Evolutionary conservation across 805 yeast species (phyloP).

Genomic region (Kockiozyma suomiensis): DNA sequence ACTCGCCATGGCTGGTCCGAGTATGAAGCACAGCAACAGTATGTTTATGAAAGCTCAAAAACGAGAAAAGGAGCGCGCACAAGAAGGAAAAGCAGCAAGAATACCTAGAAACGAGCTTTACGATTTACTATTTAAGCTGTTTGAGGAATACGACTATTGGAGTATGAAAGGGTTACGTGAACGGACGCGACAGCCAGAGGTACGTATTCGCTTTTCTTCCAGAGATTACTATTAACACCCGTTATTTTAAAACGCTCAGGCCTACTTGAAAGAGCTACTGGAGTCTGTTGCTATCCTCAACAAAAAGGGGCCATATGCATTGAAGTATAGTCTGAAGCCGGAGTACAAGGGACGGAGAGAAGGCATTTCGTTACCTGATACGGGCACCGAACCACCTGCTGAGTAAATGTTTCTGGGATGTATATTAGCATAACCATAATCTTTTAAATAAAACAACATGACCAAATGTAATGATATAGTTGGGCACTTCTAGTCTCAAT

Average conservation of each 20-base stretch:
- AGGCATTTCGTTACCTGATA: background rate
- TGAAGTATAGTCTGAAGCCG: constrained; percentile 84
- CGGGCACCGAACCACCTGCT: background rate
- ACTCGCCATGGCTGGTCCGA: constrained; percentile 83
- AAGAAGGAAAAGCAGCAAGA: constrained; percentile 87
- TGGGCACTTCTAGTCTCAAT: too few species aligned
- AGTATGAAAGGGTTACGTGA: constrained; percentile 90
- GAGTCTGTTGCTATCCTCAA: constrained; percentile 87
- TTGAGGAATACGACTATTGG: constrained; percentile 97
- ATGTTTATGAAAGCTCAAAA: constrained; percentile 57
- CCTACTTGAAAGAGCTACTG: constrained; percentile 80
- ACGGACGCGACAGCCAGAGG: constrained; percentile 92
- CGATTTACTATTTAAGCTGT: constrained; percentile 82
- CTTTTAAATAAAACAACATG: too few species aligned
- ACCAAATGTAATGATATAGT: too few species aligned
- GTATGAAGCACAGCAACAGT: constrained; percentile 69
- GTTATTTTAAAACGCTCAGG: too few species aligned
- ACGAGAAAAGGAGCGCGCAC: constrained; percentile 39
- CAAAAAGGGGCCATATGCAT: constrained; percentile 94
- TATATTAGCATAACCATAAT: background rate
- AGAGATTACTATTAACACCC: background rate
- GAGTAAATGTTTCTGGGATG: background rate
- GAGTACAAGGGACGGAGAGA: constrained; percentile 64
- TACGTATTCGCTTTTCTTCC: constrained; percentile 8
- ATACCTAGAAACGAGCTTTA: constrained; percentile 90